Base-by-base conservation (phyloP, 1,284 basidiomycete genomes). In the Leccinum glutinopallens region DNA sequence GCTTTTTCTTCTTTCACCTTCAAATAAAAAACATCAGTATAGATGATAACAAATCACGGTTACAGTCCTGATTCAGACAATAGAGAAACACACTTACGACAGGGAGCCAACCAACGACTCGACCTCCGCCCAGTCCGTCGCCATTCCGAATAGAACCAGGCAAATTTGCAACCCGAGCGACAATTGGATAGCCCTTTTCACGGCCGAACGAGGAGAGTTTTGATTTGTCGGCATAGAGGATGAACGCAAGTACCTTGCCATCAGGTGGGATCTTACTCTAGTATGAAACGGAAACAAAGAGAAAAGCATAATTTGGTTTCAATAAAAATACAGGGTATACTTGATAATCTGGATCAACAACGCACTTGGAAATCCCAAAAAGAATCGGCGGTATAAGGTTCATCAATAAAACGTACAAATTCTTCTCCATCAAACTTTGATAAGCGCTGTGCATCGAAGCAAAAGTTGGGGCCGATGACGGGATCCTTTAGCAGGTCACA, bases 171-270 rank as follows among this genome's bases (percentile, higher is more conserved):
- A 76, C 65, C 17, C 75, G 67, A 0, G 76, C 79, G 17, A 83
- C 68, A 0, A 83, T 73, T 0, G 82, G 81, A 69, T 84, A 82
- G 2, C 78, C 81, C 61, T 80, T 80, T 19, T 68, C 71, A 2
- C 73, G 77, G 0, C 80, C 79, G 71, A 83, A 83, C 0, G 74
- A 76, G 0, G 80, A 83, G 0, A 84, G 69, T 19, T 77, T 75
- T 5, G 79, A 79, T 62, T 83, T 84, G 65, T 84, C 79, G 6
- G 81, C 79, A 76, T 81, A 84, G 1, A 84, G 35, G 17, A 75
- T 72, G 49, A 74, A 70, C 0, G 58, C 64, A 2, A 78, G 39
- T 0, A 74, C 71, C 19, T 69, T 72, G 22, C 60, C 70, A 49
- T 67, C 70, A 17, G 43, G n/a, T 13, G 73, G 73, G 3, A 76